phyloP scores from a whole-genome alignment of 176 grass and related monocot species.

The Pharus latifolius region DNA sequence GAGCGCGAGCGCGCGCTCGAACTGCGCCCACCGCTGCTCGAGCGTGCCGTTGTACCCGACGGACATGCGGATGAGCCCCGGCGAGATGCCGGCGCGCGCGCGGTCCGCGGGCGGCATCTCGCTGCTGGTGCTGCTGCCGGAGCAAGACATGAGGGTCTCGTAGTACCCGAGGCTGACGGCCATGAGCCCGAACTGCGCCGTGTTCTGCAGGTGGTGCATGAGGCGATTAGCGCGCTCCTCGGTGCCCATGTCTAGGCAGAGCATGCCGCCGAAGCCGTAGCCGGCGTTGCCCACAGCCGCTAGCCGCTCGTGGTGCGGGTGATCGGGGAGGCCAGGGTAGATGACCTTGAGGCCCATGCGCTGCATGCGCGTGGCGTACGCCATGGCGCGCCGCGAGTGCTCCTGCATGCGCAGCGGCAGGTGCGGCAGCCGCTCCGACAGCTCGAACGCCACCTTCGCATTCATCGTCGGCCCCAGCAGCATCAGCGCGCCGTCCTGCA shows the following conservation, averaged over 20 bases:
- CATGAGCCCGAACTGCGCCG: constrained; percentile 93
- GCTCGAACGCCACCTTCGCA: constrained; percentile 93
- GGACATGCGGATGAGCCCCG: constrained; percentile 79
- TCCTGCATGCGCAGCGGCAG: constrained; percentile 88
- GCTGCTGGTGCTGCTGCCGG: constrained; percentile 89
- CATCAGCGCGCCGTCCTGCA: constrained; percentile 80
- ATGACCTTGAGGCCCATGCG: constrained; percentile 52
- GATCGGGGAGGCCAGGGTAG: constrained; percentile 75
- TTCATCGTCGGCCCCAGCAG: constrained; percentile 92
- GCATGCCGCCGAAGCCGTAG: constrained; percentile 84
- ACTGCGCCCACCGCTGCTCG: constrained; percentile 89
- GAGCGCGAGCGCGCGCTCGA: constrained; percentile 69
- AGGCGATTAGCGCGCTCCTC: constrained; percentile 88
- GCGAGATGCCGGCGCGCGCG: constrained; percentile 55
- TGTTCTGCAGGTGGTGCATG: constrained; percentile 98
- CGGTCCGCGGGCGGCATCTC: constrained; percentile 77
- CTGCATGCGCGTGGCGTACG: constrained; percentile 63
- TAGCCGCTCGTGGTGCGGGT: constrained; percentile 72
- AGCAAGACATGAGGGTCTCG: constrained; percentile 98
- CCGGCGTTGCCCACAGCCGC: constrained; percentile 41
- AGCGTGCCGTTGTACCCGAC: constrained; percentile 83
- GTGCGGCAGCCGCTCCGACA: constrained; percentile 76
- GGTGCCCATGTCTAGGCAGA: constrained; percentile 87
- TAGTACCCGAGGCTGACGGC: constrained; percentile 94
- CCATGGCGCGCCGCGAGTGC: constrained; percentile 65